Conservation (phyloP, 352 stramenopile genomes). For the Globisporangium iwayamae region DNA sequence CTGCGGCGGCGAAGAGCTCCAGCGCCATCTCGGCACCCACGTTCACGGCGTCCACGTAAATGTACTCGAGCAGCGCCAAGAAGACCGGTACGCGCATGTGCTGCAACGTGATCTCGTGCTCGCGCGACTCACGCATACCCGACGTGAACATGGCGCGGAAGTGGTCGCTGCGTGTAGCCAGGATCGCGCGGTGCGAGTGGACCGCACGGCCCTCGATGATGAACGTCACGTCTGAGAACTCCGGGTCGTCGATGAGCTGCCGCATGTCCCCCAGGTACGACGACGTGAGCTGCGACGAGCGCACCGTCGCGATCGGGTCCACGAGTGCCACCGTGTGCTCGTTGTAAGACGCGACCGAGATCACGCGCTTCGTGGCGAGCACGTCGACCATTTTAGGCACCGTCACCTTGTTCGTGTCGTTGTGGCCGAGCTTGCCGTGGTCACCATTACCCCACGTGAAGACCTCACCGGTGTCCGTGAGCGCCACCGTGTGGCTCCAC, state of each 20-base stretch:
- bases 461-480: constrained; percentile 90
- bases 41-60: constrained; percentile 96
- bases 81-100: constrained; percentile 92
- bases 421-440: constrained; percentile 94
- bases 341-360: constrained; percentile 97
- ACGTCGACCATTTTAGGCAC: constrained; percentile 92
- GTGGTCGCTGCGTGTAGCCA: constrained; percentile 93
- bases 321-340: constrained; percentile 95
- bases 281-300: constrained; percentile 75
- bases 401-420: constrained; percentile 92
- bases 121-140: constrained; percentile 90
- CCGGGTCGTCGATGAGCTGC: constrained; percentile 88
- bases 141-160: constrained; percentile 95
- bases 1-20: constrained; percentile 91
- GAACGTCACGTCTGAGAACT: constrained; percentile 89
- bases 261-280: constrained; percentile 90
- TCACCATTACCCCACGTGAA: constrained; percentile 94
- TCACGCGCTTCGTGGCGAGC: constrained; percentile 90
- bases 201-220: constrained; percentile 82
- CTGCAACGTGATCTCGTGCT: constrained; percentile 84
- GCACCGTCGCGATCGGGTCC: constrained; percentile 74
- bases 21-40: constrained; percentile 90
- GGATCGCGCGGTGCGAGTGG: constrained; percentile 87
- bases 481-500: constrained; percentile 94
- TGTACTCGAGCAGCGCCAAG: constrained; percentile 94